Base-by-base conservation (phyloP, 148 eudicot genomes). In the Simmondsia chinensis region DNA sequence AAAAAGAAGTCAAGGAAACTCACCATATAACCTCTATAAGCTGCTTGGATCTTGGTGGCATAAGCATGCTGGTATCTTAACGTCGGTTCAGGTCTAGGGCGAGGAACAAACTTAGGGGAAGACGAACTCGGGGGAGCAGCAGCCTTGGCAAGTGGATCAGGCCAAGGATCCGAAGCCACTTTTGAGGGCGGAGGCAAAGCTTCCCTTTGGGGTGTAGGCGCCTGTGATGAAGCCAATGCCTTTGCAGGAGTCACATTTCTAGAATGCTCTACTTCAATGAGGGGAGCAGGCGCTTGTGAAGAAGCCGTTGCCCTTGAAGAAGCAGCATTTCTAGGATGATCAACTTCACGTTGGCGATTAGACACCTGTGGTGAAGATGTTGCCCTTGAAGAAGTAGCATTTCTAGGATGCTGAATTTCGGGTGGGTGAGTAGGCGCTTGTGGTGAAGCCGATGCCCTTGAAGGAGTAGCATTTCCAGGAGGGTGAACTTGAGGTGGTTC, bases 31-130 rank as follows among this genome's bases (percentile, higher is more conserved):
- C 94, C 99, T 76, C 94, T 72, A 57, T 62, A 86, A 18, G 81
- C 82, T 7, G 99, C 60, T 48, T 86, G 96, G 59, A 93, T 86
- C 77, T 66, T 86, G 46, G 69, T 75, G 23, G 99, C 99, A 15
- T 79, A 79, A 43, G 57, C 44, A 44, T 82, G 75, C 18, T 64
- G 89, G 35, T 74, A 55, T 54, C 57, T 60, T 24, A 75, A 57
- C 7, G 74, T 77, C 16, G 85, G 82, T 54, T 82, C 87, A 4
- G 80, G 82, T 70, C 87, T 75, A 38, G 41, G 54, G 2, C 46
- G 66, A 29, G 67, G 77, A 48, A 59, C 55, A 44, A 39, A 55
- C 24, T 52, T 52, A 1, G 72, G 63, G 40, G 78, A 62, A 63
- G 65, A 44, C 37, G 31, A 56, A 42, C 54, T 59, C 23, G 77